These are phyloP conservation scores for Euphorbia neoarborescens DNA, from an alignment of 441 rosid species.

Conservation along the genomic window DNA sequence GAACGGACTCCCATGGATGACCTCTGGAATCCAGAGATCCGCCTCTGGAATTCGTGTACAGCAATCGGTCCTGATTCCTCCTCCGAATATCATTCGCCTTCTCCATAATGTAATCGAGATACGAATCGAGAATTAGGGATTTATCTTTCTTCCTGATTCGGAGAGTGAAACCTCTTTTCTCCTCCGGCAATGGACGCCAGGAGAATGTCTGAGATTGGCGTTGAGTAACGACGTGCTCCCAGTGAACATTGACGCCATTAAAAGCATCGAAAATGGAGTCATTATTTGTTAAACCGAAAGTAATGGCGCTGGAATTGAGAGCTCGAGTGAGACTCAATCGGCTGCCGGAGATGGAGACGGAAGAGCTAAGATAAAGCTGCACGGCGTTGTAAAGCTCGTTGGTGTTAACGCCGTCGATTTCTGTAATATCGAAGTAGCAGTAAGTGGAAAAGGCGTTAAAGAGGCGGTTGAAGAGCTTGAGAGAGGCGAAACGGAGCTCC, in stretches of 20 bases:
- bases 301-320: slow-evolving; percentile 68
- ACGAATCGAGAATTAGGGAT: slow-evolving; percentile 45
- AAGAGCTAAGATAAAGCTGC: slow-evolving; percentile 75
- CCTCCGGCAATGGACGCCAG: slow-evolving; percentile 85
- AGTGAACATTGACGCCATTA: slow-evolving; percentile 43
- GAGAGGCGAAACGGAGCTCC: slow-evolving; percentile 54
- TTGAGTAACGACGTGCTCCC: slow-evolving; percentile 81
- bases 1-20: slow-evolving; percentile 90
- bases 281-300: slow-evolving; percentile 68
- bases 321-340: slow-evolving; percentile 75
- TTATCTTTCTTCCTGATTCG: slow-evolving; percentile 59
- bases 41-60: slow-evolving; percentile 77
- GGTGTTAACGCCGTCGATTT: slow-evolving; percentile 90
- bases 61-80: slow-evolving; percentile 51
- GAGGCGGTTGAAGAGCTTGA: slow-evolving; percentile 46
- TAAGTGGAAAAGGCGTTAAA: slow-evolving; percentile 47
- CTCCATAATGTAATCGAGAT: slow-evolving; percentile 65
- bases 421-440: slow-evolving; percentile 78
- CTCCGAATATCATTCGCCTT: slow-evolving; percentile 63
- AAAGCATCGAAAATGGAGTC: slow-evolving; percentile 63
- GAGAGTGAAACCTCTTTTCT: slow-evolving; percentile 74
- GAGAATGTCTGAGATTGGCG: slow-evolving; percentile 63
- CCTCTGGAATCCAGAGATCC: slow-evolving; percentile 73
- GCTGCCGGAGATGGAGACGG: slow-evolving; percentile 59
- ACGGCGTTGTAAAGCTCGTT: slow-evolving; percentile 94